Conservation (phyloP, 2,329 filamentous ascomycete genomes). For the Penicillium rolfsii region DNA sequence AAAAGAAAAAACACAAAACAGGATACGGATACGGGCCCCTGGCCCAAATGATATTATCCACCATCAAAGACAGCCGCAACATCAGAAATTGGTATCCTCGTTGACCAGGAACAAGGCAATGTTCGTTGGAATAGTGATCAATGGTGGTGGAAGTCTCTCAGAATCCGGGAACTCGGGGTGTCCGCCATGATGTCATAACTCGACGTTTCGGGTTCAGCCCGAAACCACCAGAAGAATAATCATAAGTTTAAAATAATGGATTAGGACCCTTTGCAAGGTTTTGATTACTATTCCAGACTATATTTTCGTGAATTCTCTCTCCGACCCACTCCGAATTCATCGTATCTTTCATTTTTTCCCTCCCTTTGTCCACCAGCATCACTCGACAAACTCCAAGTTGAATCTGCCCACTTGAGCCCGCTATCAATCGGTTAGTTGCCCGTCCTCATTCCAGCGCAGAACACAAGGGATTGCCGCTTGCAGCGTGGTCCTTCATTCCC, state of each 20-base stretch:
- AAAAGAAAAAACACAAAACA: not conserved
- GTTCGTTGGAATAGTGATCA: not conserved
- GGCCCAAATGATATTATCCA: not conserved
- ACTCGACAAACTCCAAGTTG: not conserved
- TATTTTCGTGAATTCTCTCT: not conserved
- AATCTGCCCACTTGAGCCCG: not conserved
- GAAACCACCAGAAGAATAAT: not conserved
- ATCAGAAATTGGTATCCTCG: not conserved
- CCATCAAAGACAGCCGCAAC: not conserved
- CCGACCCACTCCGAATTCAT: not conserved
- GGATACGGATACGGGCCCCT: not conserved
- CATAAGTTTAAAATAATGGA: not conserved
- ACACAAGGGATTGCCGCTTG: slow-evolving; percentile 14
- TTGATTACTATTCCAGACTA: not conserved
- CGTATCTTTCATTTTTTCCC: not conserved
- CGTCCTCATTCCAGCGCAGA: not conserved
- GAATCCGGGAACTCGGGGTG: slow-evolving; percentile 2
- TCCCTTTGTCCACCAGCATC: not conserved
- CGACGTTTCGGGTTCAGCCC: not conserved
- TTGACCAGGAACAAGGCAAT: not conserved
- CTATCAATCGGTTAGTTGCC: not conserved
- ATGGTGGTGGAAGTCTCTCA: not conserved
- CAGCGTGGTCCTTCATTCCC: slow-evolving; percentile 5
- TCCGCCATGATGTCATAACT: slow-evolving; percentile 10
- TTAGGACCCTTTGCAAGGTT: not conserved